Evolutionary conservation across 2,329 filamentous ascomycete species (phyloP).

Genomic region (Diaporthe destruens): DNA sequence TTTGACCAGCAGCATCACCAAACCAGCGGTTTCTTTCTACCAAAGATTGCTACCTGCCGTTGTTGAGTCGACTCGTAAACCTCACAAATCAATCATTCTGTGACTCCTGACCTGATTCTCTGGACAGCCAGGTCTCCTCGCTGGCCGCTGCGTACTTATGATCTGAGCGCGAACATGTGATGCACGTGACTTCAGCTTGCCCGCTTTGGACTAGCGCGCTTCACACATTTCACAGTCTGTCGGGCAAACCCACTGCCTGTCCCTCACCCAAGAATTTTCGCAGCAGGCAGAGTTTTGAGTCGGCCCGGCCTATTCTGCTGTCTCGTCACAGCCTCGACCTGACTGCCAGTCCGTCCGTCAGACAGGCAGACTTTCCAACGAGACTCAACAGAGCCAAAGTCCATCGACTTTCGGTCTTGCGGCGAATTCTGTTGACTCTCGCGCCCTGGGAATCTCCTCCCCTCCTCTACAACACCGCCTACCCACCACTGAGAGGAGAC

Average conservation of each 20-base stretch:
- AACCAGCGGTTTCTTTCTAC: background rate
- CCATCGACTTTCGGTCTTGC: conserved; percentile 33
- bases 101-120: background rate
- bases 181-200: conserved; percentile 31
- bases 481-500: conserved; percentile 15
- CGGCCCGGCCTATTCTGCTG: conserved; percentile 9
- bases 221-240: conserved; percentile 25
- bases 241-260: conserved; percentile 13
- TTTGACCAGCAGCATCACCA: conserved; percentile 14
- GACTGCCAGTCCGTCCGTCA: conserved; percentile 22
- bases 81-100: background rate
- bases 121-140: background rate
- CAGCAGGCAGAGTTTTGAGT: conserved; percentile 29
- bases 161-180: background rate
- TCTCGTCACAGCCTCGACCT: conserved; percentile 17
- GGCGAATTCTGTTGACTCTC: conserved; percentile 35
- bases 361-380: conserved; percentile 31
- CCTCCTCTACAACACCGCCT: background rate
- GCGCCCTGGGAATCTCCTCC: conserved; percentile 24
- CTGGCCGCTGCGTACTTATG: background rate
- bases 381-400: conserved; percentile 37
- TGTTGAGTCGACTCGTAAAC: background rate
- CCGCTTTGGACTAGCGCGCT: conserved; percentile 23
- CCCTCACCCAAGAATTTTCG: conserved; percentile 28
- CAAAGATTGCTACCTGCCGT: background rate